These are phyloP conservation scores for Amniculicola lignicola DNA, from an alignment of 495 filamentous ascomycete genomes.

Conservation along the genomic window DNA sequence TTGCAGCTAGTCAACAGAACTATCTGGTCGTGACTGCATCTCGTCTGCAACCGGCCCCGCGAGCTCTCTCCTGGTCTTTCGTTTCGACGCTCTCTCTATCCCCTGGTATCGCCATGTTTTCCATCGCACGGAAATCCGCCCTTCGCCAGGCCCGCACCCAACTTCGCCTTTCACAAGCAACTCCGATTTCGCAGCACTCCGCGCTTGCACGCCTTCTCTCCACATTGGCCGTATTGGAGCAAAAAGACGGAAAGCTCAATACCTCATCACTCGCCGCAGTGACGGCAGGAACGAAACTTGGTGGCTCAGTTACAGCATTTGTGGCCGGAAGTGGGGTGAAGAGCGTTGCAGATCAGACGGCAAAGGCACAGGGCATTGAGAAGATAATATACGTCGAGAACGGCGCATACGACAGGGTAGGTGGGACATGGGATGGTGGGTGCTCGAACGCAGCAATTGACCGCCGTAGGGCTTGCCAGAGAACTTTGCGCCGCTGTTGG, in stretches of 20 bases:
- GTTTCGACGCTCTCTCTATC: neutral
- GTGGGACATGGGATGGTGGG: neutral
- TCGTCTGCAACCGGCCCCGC: too few relatives aligned
- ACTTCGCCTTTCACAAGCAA: conserved; percentile 32
- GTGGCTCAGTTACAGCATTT: conserved; percentile 80
- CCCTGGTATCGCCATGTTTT: conserved; percentile 32
- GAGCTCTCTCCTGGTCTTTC: neutral
- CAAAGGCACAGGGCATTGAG: conserved; percentile 83
- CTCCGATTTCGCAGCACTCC: conserved; percentile 29
- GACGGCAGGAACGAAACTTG: conserved; percentile 81
- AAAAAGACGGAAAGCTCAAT: conserved; percentile 84
- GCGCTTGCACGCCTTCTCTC: conserved; percentile 71
- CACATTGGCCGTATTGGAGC: conserved; percentile 87
- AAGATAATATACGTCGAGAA: conserved; percentile 89
- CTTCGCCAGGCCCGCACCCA: conserved; percentile 40
- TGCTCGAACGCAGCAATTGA: neutral
- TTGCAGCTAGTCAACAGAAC: neutral
- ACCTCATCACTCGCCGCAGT: conserved; percentile 78
- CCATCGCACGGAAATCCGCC: conserved; percentile 33
- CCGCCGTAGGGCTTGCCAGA: conserved; percentile 74
- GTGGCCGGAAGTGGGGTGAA: conserved; percentile 81
- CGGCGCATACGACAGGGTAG: conserved; percentile 85
- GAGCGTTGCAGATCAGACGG: conserved; percentile 77
- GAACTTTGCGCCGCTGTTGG: conserved; percentile 88
- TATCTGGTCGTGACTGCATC: too few relatives aligned